Evolutionary conservation across 768 basidiomycete species (phyloP), one percentile per base, ranked within the genome.

Genomic region (Amanita subjunquillea): DNA sequence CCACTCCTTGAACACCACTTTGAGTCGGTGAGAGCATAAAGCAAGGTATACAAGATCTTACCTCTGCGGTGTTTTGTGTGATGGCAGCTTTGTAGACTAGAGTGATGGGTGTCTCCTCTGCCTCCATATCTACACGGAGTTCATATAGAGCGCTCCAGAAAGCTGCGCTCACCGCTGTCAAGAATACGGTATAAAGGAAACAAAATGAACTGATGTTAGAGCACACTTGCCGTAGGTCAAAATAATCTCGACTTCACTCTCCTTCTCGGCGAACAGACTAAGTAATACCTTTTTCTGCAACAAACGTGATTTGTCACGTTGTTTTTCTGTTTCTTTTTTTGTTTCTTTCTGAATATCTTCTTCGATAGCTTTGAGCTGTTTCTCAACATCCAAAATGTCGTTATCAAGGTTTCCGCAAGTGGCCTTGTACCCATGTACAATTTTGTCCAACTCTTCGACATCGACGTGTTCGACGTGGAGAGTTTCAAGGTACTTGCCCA

Each of bases 201-300:
- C 29, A 17, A 48, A 7, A 38, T 13, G 34, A 7, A 27, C 2
- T 6, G 20, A 27, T 8, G 38, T 5, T 50, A 3, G 15, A 17
- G 20, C 17, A 22, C 15, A 54, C 67, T 23, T 34, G 72, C 73
- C 72, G 45, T 76, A 75, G 2, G 68, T 64, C 6, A 75, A 50
- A 1, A 60, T 63, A 40, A 75, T 65, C 50, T 71, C 66, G 1
- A 72, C 67, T 39, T 72, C 68, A 1, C 65, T 67, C 27, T 65
- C 69, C 2, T 29, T 45, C 37, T 68, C 63, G 7, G 72, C 69
- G 45, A 73, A 73, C 1, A 75, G 55, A 0, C 66, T 64, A 41
- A 75, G 63, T 3, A 61, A 58, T 0, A 62, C 69, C 20, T 65
- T 65, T 42, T 64, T 50, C 2, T 58, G 58, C 27, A 73, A 55